Percentiles rank a stretch among this genome's conserved stretches.
These are phyloP conservation scores for Leccinum subtestaceum DNA, from an alignment of 768 basidiomycete genomes.

Conservation along the genomic window DNA sequence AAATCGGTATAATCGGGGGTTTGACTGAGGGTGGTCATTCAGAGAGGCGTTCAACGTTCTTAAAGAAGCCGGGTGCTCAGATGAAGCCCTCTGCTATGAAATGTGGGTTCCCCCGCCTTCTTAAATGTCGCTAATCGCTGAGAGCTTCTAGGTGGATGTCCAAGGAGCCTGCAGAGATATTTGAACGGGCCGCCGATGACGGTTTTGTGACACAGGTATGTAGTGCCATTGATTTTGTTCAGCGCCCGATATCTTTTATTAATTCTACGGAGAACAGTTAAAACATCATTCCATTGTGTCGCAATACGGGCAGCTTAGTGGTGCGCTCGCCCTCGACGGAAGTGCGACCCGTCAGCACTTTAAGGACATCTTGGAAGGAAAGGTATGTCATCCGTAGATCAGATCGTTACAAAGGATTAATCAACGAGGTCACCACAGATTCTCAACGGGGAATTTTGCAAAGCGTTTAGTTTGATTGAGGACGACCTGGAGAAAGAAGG, in stretches of 20 bases:
- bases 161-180: conserved; percentile 67
- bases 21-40: neutral
- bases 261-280: conserved; percentile 35
- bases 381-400: conserved; percentile 32
- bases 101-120: conserved; percentile 39
- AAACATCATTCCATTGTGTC: conserved; percentile 62
- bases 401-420: neutral
- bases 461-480: conserved; percentile 54
- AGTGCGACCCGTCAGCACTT: conserved; percentile 49
- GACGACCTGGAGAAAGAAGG: conserved; percentile 56
- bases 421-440: conserved; percentile 35
- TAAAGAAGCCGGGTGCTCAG: conserved; percentile 63
- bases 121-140: neutral
- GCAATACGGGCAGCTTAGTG: conserved; percentile 60
- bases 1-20: neutral
- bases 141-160: conserved; percentile 58
- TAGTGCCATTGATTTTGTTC: neutral
- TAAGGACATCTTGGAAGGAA: conserved; percentile 56
- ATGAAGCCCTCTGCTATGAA: conserved; percentile 65
- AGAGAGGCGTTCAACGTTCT: conserved; percentile 61
- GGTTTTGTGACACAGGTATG: conserved; percentile 57
- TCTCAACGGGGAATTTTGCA: conserved; percentile 57
- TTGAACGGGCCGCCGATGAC: conserved; percentile 64
- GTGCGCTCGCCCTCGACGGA: conserved; percentile 55
- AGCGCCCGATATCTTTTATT: neutral